Base-by-base conservation (phyloP, 1,284 basidiomycete species). In the Peniophora sp. region DNA sequence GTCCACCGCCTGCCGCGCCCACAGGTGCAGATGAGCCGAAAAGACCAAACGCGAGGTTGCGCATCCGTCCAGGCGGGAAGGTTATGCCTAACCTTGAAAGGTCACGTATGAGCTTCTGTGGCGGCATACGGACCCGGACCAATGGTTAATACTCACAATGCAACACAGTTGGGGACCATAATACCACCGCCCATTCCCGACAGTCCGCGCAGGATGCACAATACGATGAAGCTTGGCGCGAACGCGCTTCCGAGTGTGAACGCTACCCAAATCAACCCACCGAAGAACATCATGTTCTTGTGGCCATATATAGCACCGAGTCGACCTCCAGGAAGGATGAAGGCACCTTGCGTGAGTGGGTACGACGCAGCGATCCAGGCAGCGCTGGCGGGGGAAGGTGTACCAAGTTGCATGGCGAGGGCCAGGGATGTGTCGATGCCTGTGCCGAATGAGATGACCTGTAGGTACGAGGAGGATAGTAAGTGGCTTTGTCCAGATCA, bases 281-380 rank as follows among this genome's bases (percentile, higher is more conserved):
- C 52, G 43, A 50, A 16, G 48, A 53, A 47, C 3, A 53, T 34
- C n/a, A 53, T 16, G 14, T 41, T 49, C 24, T 50, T 35, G 52
- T 53, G 52, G 16, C 52, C 52, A 48, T 49, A 53, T n/a, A 45
- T 50, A 3, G 48, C 48, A 35, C 52, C 52, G 41, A 53, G 52
- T 19, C 47, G 41, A 11, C 52, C 52, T 24, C 48, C 52, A 5
- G 52, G 48, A 3, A 53, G 48, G 20, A 53, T 38, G 48, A 53
- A 53, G 6, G 52, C 25, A 34, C 52, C 48, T 32, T 50, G 48
- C 8, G 52, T 53, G 14, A 53, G 45, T 9, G 47, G 48, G 47
- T 48, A 48, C 8, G 47, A 27, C 8, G 47, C 47, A 27, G 47
- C 47, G 6, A 48, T 34, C 47, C 47, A 48, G 5, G 27, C 22